These are phyloP conservation scores for Hanseniaspora lachancei DNA, from an alignment of 805 yeast genomes.

Conservation along the genomic window DNA sequence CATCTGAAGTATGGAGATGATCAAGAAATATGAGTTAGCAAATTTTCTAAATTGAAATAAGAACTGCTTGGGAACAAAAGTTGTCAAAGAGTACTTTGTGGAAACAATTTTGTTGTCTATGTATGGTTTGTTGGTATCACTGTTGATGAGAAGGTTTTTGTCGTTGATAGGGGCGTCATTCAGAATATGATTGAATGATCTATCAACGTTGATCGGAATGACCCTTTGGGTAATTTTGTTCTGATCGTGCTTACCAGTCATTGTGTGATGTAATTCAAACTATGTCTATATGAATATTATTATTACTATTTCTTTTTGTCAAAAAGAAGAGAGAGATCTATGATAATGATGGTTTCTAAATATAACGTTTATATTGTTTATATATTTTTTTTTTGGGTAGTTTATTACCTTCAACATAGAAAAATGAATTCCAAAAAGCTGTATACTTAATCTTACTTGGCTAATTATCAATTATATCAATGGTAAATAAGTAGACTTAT, in stretches of 20 bases:
- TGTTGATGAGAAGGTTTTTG: background rate
- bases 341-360: too few species aligned
- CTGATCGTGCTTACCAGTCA: background rate
- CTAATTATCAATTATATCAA: too few species aligned
- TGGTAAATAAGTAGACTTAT: too few species aligned
- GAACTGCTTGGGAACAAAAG: constrained; percentile 79
- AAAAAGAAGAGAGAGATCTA: too few species aligned
- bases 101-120: constrained; percentile 63
- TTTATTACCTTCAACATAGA: too few species aligned
- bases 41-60: constrained; percentile 83
- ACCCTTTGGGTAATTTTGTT: background rate
- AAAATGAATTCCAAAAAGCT: too few species aligned
- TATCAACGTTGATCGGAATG: background rate
- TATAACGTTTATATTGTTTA: too few species aligned
- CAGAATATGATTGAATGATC: background rate
- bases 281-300: too few species aligned
- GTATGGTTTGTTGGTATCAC: constrained; percentile 36
- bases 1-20: constrained; percentile 86
- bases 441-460: too few species aligned
- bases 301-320: too few species aligned
- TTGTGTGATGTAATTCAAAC: background rate
- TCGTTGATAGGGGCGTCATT: background rate
- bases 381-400: too few species aligned
- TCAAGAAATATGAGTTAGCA: constrained; percentile 82
- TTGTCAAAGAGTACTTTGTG: constrained; percentile 65